These are phyloP conservation scores for Aspergillus flavus DNA, from an alignment of 2,329 filamentous ascomycete species.

Conservation along the genomic window DNA sequence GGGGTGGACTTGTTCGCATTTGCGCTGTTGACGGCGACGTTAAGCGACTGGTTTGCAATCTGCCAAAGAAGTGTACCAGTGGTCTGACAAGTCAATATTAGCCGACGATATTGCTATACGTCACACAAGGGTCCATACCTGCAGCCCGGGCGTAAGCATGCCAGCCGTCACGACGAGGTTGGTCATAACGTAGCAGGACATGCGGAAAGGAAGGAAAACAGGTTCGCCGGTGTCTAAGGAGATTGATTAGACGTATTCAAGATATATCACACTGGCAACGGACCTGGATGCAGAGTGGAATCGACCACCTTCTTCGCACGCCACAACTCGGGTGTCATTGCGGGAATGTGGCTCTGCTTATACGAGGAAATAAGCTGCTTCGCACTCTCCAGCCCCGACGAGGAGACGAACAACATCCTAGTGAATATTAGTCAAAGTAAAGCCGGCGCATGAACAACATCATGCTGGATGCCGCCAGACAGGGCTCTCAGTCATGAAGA, in stretches of 20 bases:
- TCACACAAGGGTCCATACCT: conserved; percentile 50
- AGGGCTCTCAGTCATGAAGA: neutral
- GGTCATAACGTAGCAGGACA: conserved; percentile 92
- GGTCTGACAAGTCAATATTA: conserved; percentile 53
- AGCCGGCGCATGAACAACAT: neutral
- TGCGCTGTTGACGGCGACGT: conserved; percentile 95
- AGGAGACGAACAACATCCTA: conserved; percentile 84
- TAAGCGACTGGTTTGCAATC: conserved; percentile 93
- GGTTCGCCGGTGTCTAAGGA: conserved; percentile 83
- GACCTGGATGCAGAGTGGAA: conserved; percentile 93
- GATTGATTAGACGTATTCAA: neutral
- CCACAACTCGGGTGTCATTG: conserved; percentile 93
- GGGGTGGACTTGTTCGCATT: conserved; percentile 98
- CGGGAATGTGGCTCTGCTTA: conserved; percentile 75
- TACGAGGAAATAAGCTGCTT: conserved; percentile 81
- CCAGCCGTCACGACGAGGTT: conserved; percentile 94
- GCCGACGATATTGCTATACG: neutral
- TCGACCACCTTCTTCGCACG: conserved; percentile 95
- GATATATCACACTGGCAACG: conserved; percentile 23
- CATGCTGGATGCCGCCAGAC: neutral
- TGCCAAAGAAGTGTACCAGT: conserved; percentile 91
- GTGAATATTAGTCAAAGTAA: conserved; percentile 13
- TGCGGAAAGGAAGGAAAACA: conserved; percentile 92
- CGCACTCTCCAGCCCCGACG: conserved; percentile 77
- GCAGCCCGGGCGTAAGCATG: conserved; percentile 90